phyloP scores from a whole-genome alignment of 352 stramenopile genomes.

The Phytophthora chlamydospora region DNA sequence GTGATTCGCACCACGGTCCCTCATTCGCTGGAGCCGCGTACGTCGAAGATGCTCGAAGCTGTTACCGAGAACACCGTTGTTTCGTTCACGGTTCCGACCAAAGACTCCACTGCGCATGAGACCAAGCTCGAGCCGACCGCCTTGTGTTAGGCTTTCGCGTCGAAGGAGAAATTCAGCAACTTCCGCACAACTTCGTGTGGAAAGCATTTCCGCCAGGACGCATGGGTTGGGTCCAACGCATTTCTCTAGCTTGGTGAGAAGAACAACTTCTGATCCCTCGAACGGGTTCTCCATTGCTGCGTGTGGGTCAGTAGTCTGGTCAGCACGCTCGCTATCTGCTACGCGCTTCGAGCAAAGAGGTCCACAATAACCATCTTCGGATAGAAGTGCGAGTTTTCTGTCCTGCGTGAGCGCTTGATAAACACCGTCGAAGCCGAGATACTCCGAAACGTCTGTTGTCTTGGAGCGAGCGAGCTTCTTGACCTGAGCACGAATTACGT shows the following conservation, averaged over 20 bases:
- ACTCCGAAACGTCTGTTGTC: conserved; percentile 58
- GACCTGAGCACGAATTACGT: conserved; percentile 32
- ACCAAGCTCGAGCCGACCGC: conserved; percentile 21
- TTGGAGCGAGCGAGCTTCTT: conserved; percentile 48
- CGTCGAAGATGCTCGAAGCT: conserved; percentile 69
- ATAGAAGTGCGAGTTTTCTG: conserved; percentile 32
- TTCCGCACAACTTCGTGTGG: conserved; percentile 50
- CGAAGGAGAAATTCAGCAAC: conserved; percentile 34
- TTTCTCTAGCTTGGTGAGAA: conserved; percentile 51
- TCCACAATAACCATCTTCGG: conserved; percentile 32
- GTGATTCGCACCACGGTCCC: conserved; percentile 78
- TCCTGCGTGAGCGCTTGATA: conserved; percentile 54
- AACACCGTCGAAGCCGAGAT: conserved; percentile 52
- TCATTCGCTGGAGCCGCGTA: conserved; percentile 81
- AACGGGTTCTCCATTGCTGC: conserved; percentile 24
- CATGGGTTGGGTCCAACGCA: conserved; percentile 51
- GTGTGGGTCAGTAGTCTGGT: background rate
- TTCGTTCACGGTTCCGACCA: conserved; percentile 34
- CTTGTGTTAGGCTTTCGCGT: conserved; percentile 9
- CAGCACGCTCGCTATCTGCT: conserved; percentile 1
- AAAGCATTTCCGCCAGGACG: conserved; percentile 43
- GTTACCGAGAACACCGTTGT: conserved; percentile 56
- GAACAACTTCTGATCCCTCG: conserved; percentile 44
- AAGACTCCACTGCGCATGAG: conserved; percentile 19
- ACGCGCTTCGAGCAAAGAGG: conserved; percentile 28